Evolutionary conservation across 805 yeast genomes (phyloP).

Genomic region (Ogataea henricii): DNA sequence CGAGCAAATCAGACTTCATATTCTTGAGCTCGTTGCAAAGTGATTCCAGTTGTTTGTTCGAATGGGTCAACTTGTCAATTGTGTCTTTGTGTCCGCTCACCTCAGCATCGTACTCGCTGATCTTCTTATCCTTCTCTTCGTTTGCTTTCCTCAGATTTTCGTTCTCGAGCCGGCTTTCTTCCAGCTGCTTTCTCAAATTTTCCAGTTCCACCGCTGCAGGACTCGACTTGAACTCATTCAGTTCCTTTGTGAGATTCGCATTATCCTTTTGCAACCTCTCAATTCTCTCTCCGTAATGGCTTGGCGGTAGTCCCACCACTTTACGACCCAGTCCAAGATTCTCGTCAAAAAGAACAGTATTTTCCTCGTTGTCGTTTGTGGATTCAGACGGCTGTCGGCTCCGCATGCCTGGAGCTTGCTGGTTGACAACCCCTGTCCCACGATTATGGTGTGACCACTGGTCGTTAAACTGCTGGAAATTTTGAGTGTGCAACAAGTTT

Average conservation of each 20-base stretch:
- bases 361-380: constrained; percentile 3
- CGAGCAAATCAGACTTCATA: constrained; percentile 64
- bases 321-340: constrained; percentile 25
- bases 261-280: constrained; percentile 29
- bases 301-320: constrained; percentile 31
- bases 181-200: constrained; percentile 18
- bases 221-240: constrained; percentile 17
- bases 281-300: constrained; percentile 29
- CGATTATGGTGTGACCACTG: constrained; percentile 32
- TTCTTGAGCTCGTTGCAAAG: constrained; percentile 31
- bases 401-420: constrained; percentile 7
- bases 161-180: constrained; percentile 19
- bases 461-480: constrained; percentile 52
- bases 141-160: constrained; percentile 18
- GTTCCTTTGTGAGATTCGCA: constrained; percentile 17
- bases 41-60: constrained; percentile 17
- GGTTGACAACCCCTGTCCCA: constrained; percentile 1
- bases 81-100: constrained; percentile 7
- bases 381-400: constrained; percentile 14
- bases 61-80: constrained; percentile 11
- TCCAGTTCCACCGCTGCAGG: constrained; percentile 16
- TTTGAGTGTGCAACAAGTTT: constrained; percentile 72
- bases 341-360: constrained; percentile 23
- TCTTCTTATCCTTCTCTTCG: constrained; percentile 18
- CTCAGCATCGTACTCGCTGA: constrained; percentile 15